Evolutionary conservation across 75 land plant genomes (phyloP).

Genomic region (Azolla pinnata): DNA sequence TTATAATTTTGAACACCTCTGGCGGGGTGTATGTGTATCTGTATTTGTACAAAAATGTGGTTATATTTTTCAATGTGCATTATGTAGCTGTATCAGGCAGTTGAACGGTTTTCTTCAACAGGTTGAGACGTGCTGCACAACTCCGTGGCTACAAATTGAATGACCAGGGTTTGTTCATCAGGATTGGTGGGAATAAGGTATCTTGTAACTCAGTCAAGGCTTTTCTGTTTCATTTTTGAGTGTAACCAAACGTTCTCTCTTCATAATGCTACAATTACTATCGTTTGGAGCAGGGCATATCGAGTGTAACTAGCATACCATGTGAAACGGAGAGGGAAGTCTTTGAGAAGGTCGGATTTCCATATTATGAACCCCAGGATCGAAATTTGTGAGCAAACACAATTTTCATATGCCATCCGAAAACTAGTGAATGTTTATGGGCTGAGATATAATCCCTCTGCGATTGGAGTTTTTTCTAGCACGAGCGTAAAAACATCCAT

Average conservation of each 20-base stretch:
- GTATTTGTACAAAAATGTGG: background rate
- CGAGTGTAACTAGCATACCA: constrained; percentile 8
- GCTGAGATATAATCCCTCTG: too few species aligned
- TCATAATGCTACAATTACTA: too few species aligned
- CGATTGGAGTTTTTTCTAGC: too few species aligned
- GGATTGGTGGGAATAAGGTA: constrained; percentile 11
- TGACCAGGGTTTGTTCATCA: constrained; percentile 15
- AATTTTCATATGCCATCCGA: too few species aligned
- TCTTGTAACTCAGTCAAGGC: background rate
- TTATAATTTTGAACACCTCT: background rate
- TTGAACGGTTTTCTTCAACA: constrained; percentile 11
- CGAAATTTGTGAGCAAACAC: constrained; percentile 15
- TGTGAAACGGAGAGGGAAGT: constrained; percentile 17
- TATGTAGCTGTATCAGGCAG: background rate
- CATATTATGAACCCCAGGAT: constrained; percentile 19
- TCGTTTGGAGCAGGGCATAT: constrained; percentile 13
- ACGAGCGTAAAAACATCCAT: too few species aligned
- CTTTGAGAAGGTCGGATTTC: constrained; percentile 13
- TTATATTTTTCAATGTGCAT: background rate
- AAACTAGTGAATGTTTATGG: too few species aligned
- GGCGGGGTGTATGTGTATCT: background rate
- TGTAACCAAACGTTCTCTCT: background rate
- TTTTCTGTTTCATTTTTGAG: background rate
- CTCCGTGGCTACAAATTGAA: constrained; percentile 15
- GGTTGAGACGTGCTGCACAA: constrained; percentile 18